These are phyloP conservation scores for Neolecta irregularis DNA, from an alignment of 1,139 yeast genomes.

Conservation along the genomic window DNA sequence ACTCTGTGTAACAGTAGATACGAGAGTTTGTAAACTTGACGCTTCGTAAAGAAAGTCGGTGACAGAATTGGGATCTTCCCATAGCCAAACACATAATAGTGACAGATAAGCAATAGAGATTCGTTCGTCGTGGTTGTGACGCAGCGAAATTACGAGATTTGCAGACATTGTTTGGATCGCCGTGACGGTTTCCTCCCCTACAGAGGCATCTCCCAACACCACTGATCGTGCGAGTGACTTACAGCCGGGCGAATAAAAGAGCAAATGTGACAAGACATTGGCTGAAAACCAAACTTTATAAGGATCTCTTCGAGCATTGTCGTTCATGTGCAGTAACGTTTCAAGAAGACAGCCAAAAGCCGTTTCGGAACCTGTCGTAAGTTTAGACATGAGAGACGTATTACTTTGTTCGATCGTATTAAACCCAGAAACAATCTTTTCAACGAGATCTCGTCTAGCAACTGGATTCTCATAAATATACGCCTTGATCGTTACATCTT, in stretches of 20 bases:
- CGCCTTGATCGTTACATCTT: too few relatives aligned
- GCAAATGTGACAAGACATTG: slow-evolving; percentile 44
- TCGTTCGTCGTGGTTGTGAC: slow-evolving; percentile 49
- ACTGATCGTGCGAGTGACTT: slow-evolving; percentile 38
- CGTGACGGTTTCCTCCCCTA: slow-evolving; percentile 59
- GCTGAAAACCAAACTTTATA: slow-evolving; percentile 79
- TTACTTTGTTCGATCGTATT: too few relatives aligned
- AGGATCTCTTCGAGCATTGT: slow-evolving; percentile 61
- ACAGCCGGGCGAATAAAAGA: slow-evolving; percentile 39
- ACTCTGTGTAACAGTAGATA: slow-evolving; percentile 45
- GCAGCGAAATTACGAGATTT: slow-evolving; percentile 50
- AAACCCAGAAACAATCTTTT: slow-evolving; percentile 37
- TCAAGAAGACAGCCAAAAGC: too few relatives aligned
- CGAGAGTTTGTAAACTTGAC: slow-evolving; percentile 47
- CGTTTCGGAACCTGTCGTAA: too few relatives aligned
- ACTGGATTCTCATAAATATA: slow-evolving; percentile 50
- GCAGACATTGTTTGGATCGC: slow-evolving; percentile 71
- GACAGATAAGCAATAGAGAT: slow-evolving; percentile 65
- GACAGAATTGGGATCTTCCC: slow-evolving; percentile 61
- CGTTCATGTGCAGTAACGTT: too few relatives aligned
- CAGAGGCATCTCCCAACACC: slow-evolving; percentile 48
- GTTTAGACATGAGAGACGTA: too few relatives aligned
- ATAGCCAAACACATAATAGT: slow-evolving; percentile 62
- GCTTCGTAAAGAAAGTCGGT: slow-evolving; percentile 59
- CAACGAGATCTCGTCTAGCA: slow-evolving; percentile 42